These are phyloP conservation scores for Alternaria triticina DNA, from an alignment of 2,329 filamentous ascomycete genomes.

Conservation along the genomic window DNA sequence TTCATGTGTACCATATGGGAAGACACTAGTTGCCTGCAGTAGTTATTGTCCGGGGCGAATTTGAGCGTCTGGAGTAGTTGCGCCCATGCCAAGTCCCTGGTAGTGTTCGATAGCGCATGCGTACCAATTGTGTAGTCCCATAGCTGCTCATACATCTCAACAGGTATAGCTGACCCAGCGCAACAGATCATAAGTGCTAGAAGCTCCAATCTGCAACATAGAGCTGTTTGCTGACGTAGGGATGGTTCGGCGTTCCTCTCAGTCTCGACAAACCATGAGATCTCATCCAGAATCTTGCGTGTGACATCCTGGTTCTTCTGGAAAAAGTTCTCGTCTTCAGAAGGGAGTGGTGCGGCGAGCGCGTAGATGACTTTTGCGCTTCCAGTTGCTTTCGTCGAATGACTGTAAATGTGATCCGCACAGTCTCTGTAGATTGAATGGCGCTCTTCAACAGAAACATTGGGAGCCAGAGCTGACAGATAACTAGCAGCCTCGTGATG, in stretches of 20 bases:
- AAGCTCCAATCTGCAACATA: conserved; percentile 58
- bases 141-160: conserved; percentile 67
- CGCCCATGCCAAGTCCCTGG: conserved; percentile 72
- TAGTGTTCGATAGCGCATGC: conserved; percentile 63
- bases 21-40: conserved; percentile 42
- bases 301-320: conserved; percentile 32
- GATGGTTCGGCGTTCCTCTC: conserved; percentile 23
- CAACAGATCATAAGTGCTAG: conserved; percentile 65
- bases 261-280: conserved; percentile 42
- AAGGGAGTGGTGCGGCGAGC: conserved; percentile 17
- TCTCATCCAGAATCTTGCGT: conserved; percentile 47
- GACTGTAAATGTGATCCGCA: conserved; percentile 69
- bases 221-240: conserved; percentile 21
- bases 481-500: conserved; percentile 69
- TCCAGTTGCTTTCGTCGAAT: conserved; percentile 70
- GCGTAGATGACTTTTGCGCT: conserved; percentile 69
- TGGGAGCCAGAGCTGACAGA: conserved; percentile 65
- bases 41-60: conserved; percentile 30
- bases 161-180: conserved; percentile 67
- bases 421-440: conserved; percentile 70
- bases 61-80: conserved; percentile 34
- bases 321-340: conserved; percentile 32
- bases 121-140: conserved; percentile 78
- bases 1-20: conserved; percentile 65
- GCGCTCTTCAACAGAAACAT: conserved; percentile 65